Base-by-base conservation (phyloP, 805 yeast genomes). In the Metschnikowia reukaufii region DNA sequence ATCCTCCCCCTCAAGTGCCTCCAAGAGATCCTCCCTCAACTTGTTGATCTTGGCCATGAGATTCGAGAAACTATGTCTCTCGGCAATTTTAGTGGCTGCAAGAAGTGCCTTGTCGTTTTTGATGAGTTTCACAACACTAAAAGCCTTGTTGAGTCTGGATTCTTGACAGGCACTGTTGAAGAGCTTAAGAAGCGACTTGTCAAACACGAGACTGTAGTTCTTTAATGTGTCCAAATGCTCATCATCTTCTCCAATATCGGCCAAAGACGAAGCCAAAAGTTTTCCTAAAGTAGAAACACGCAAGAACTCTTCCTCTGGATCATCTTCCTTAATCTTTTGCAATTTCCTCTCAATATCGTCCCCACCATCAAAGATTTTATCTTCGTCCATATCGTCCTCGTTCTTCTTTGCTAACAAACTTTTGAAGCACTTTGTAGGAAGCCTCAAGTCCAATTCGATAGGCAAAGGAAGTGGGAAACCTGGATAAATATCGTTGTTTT, bases 61-160 rank as follows among this genome's bases (percentile, higher is more conserved):
- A 33, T 64, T 67, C 13, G 57, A 47, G 42, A 63, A 70, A 46
- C 65, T 71, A 54, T 68, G 65, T 48, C 96, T 77, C 59, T 87
- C 87, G 0, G 96, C 89, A 45, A 92, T 87, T 65, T 86, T 86
- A 12, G 80, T 72, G 1, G 97, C 96, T 0, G 97, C 97, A 45
- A 76, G 77, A 51, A 91, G 68, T 2, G 96, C 95, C 55, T 85
- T 82, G 51, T 86, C 92, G 54, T 82, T 85, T 55, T 82, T 80
- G 56, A 92, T 72, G 58, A 86, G 81, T 50, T 74, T 76, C 6
- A 82, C 90, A 23, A 94, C 63, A 29, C 85, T 82, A 51, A 81
- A 71, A 1, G 96, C 94, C 63, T 84, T 84, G 44, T 77, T 76
- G 34, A 77, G 63, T 45, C 83, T 78, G 35, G 81, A 78, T 18